Base-by-base conservation (phyloP, 352 stramenopile species). In the Phytophthora pistaciae region DNA sequence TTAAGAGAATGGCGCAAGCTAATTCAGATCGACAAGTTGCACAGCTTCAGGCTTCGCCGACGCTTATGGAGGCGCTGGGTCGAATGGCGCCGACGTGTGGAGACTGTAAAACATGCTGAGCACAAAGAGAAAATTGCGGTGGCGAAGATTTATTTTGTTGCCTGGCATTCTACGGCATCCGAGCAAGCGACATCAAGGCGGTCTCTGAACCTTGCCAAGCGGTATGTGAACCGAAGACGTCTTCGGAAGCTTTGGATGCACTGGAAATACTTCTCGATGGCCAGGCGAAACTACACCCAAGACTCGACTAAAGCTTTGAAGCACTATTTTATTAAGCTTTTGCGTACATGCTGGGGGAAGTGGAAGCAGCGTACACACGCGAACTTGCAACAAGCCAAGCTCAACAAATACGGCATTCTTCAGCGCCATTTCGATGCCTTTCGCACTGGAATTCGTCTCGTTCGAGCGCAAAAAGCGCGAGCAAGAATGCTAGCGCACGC, bases 241-340 rank as follows among this genome's bases (percentile, higher is more conserved):
- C 68, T 93, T 29, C 82, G 82, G 7, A 94, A 93, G 33, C 56
- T 94, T 6, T 96, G 90, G 90, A 64, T 82, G 50, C 72, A 92
- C 49, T 96, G 90, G 90, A 94, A 92, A 49, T 86, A 85, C 20
- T 96, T 93, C 58, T 89, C 86, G 3, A 88, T 84, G 29, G 72
- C 74, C 13, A 87, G 78, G 46, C 74, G 79, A 27, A 91, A 92
- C 31, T 90, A 94, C 67, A 72, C 82, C 4, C 90, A 93, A 59
- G 78, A 85, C 5, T 91, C 77, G 0, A 85, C 81, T 1, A 96
- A 96, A 63, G 84, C 86, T 9, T 60, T 90, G 14, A 94, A 93
- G 42, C 88, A 96, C 66, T 93, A 90, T 42, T 91, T 91, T 48
- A 76, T 85, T 13, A 91, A 91, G 56, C 65, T 95, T 13, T 44